Evolutionary conservation across 2,329 filamentous ascomycete species (phyloP).

Genomic region (Aplosporella prunicola): DNA sequence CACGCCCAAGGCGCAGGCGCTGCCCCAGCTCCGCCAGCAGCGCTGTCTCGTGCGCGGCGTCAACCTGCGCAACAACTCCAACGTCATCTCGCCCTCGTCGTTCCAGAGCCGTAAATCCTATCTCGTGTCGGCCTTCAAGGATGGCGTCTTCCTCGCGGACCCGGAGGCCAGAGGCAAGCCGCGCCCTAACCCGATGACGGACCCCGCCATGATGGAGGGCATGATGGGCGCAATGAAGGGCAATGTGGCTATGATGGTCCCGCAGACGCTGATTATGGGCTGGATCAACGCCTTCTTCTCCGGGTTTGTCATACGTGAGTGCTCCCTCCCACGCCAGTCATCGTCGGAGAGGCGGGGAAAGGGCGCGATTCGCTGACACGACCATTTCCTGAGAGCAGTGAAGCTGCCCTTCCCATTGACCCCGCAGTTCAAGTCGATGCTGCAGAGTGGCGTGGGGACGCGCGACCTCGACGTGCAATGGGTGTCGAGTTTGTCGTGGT

Average conservation of each 20-base stretch:
- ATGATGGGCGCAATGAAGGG: slow-evolving; percentile 99
- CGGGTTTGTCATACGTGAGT: slow-evolving; percentile 89
- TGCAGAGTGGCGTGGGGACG: slow-evolving; percentile 93
- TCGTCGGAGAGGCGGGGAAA: background rate
- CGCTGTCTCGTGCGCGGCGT: slow-evolving; percentile 73
- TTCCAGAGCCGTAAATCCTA: slow-evolving; percentile 75
- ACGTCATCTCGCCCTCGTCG: slow-evolving; percentile 64
- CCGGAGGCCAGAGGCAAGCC: slow-evolving; percentile 79
- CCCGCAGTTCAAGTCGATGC: slow-evolving; percentile 98
- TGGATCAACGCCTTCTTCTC: slow-evolving; percentile 99
- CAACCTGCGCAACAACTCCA: slow-evolving; percentile 72
- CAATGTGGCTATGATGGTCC: slow-evolving; percentile 99
- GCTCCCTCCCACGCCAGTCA: background rate
- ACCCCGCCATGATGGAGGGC: slow-evolving; percentile 94
- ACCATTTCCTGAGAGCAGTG: slow-evolving; percentile 57
- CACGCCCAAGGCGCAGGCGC: slow-evolving; percentile 71
- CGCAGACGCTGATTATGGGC: slow-evolving; percentile 97
- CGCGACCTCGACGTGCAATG: slow-evolving; percentile 93
- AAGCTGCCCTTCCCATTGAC: slow-evolving; percentile 96
- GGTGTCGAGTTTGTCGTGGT: slow-evolving; percentile 98
- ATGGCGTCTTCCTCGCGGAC: slow-evolving; percentile 80
- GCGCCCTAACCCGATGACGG: slow-evolving; percentile 85
- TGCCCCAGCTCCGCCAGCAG: slow-evolving; percentile 73
- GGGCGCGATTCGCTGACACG: background rate
- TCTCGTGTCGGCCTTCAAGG: slow-evolving; percentile 72